Evolutionary conservation across 2,329 filamentous ascomycete species (phyloP).

Genomic region (Clarireedia paspali): DNA sequence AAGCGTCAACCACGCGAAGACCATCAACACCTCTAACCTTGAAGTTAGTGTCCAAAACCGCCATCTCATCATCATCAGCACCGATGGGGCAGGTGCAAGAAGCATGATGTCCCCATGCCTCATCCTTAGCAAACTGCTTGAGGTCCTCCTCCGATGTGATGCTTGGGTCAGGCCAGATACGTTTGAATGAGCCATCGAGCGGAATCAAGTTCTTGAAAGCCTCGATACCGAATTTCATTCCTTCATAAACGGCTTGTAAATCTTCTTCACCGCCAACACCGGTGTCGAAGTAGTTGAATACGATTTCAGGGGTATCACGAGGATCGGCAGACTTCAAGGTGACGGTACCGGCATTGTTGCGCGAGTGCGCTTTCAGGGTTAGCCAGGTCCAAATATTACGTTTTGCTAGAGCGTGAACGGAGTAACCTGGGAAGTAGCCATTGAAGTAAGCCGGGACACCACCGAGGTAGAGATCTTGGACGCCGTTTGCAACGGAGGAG

Average conservation of each 20-base stretch:
- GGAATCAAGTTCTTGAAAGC: conserved; percentile 35
- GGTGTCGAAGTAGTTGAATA: conserved; percentile 49
- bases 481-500: background rate
- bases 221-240: conserved; percentile 11
- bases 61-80: conserved; percentile 39
- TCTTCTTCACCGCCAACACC: conserved; percentile 10
- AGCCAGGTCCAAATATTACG: conserved; percentile 17
- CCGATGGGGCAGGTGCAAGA: conserved; percentile 44
- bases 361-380: conserved; percentile 47
- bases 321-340: conserved; percentile 53
- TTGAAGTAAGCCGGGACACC: conserved; percentile 14
- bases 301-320: conserved; percentile 54
- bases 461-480: conserved; percentile 12
- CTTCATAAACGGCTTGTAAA: conserved; percentile 15
- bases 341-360: conserved; percentile 54
- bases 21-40: conserved; percentile 28
- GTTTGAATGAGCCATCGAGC: conserved; percentile 33
- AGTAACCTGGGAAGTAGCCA: conserved; percentile 34
- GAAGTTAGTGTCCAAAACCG: conserved; percentile 35
- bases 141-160: conserved; percentile 32
- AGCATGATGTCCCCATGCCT: conserved; percentile 51
- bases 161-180: conserved; percentile 35
- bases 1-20: conserved; percentile 53
- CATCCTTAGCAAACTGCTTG: conserved; percentile 40
- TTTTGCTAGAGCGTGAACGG: conserved; percentile 32